Evolutionary conservation across 2,329 filamentous ascomycete species (phyloP), one percentile per base, ranked within the genome.

Genomic region (Phaeophleospora eucalypticola): DNA sequence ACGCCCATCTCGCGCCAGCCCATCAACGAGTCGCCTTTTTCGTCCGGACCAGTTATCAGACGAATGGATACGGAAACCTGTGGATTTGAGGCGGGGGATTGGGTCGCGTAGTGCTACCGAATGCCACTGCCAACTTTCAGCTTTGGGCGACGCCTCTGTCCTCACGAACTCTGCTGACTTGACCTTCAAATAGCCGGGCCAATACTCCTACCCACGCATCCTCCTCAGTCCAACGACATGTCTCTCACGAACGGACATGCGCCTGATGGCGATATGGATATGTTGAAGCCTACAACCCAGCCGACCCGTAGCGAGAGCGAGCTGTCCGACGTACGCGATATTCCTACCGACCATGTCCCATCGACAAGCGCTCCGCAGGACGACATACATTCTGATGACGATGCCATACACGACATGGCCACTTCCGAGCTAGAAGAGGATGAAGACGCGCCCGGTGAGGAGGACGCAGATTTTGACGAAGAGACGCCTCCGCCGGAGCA

Each of bases 391-490:
- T 67, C 68, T 29, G 66, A 68, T 41, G 70, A 72, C 57, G 70
- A 72, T 57, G 69, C 69, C 32, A 69, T 71, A 34, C 67, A 69
- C 43, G 70, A 72, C 56, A 70, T 66, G 51, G 68, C 62, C 40
- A 71, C 66, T 41, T 71, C 71, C 39, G 69, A 71, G 46, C 70
- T 72, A n/a, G 72, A 71, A 36, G 71, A 71, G 39, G 72, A 74
- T 57, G 70, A 72, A 38, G 73, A 75, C 61, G 73, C 70, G 8
- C 72, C 72, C 46, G 73, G 72, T 46, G 71, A 75, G 53, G 75
- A 75, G 40, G 77, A 81, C 61, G 78, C 71, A 55, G 89, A 95
- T 67, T 95, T 86, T 63, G 86, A 88, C 64, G 82, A 84, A 68
- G 83, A 79, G 50, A 76, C 75, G 53, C 72, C 72, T 41, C 68